phyloP scores from a whole-genome alignment of 78 protist genomes.

The Dictyostelium brefeldianum region DNA sequence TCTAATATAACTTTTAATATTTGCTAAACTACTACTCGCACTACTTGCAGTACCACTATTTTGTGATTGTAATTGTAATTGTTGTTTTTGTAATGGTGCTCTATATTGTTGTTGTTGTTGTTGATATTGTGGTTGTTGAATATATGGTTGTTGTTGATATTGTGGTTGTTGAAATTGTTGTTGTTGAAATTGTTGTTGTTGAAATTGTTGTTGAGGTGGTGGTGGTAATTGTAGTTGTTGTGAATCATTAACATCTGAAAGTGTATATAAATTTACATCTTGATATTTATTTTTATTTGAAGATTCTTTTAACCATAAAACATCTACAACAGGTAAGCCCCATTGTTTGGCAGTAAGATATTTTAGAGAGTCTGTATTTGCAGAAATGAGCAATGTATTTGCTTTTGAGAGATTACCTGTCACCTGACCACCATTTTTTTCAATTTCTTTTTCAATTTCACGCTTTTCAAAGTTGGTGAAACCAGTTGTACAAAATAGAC shows the following conservation, averaged over 20 bases:
- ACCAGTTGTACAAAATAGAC: neutral
- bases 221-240: neutral
- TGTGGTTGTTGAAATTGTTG: neutral
- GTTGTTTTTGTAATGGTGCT: neutral
- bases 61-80: neutral
- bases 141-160: neutral
- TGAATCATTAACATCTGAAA: neutral
- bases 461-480: too few relatives aligned
- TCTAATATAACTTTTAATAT: neutral
- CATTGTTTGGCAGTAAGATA: neutral
- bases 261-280: neutral
- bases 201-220: neutral
- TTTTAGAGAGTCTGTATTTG: neutral
- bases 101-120: neutral
- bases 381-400: neutral
- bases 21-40: neutral
- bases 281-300: neutral
- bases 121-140: neutral
- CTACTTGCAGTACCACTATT: neutral
- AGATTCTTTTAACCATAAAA: neutral
- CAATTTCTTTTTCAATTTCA: neutral
- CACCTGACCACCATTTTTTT: neutral
- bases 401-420: neutral
- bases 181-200: neutral
- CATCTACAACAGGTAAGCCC: neutral